Conservation (phyloP, 345 rosid species). For the Schrenkiella parvula region DNA sequence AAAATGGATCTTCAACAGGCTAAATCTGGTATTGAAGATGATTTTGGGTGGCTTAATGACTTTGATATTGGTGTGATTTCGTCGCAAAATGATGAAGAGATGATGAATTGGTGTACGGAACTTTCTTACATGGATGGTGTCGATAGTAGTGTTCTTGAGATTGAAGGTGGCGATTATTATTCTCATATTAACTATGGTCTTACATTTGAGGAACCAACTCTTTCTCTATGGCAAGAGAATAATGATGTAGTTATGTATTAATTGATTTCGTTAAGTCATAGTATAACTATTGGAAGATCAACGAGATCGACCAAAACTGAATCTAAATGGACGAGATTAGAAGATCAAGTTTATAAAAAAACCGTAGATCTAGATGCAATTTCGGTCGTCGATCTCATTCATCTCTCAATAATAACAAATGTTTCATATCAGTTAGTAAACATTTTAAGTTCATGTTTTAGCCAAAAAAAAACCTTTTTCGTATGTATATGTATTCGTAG, state of each 20-base stretch:
- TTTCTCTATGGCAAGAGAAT: conserved; percentile 44
- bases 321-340: too few species aligned
- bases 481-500: conserved; percentile 1
- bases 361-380: too few species aligned
- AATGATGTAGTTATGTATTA: conserved; percentile 31
- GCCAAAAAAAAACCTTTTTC: too few species aligned
- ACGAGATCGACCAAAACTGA: too few species aligned
- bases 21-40: background rate
- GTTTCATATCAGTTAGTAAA: conserved; percentile 3
- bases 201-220: conserved; percentile 34
- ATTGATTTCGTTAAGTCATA: background rate
- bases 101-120: conserved; percentile 45
- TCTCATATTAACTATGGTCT: conserved; percentile 36
- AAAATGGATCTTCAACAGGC: conserved; percentile 6
- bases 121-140: conserved; percentile 33
- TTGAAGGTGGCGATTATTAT: conserved; percentile 31
- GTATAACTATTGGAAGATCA: too few species aligned
- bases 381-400: too few species aligned
- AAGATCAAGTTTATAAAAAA: too few species aligned
- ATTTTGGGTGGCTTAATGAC: conserved; percentile 22
- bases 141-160: conserved; percentile 29
- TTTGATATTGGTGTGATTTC: conserved; percentile 36
- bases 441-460: background rate
- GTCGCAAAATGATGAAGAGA: conserved; percentile 38
- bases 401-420: too few species aligned